These are phyloP conservation scores for Corylus heterophylla DNA, from an alignment of 306 rosid genomes.

Conservation along the genomic window DNA sequence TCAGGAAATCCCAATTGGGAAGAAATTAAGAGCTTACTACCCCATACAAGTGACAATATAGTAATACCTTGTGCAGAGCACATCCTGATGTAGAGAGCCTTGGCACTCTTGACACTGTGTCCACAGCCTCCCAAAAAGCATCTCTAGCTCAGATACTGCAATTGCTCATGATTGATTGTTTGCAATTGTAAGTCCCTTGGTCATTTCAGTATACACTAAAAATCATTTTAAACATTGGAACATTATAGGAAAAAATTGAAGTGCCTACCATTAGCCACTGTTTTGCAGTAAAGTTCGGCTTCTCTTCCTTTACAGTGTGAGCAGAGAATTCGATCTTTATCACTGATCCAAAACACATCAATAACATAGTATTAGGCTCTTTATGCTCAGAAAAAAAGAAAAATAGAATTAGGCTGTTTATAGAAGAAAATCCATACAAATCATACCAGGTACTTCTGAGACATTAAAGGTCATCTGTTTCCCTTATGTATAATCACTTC, in stretches of 20 bases:
- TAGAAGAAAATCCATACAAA: not conserved
- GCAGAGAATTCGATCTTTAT: conserved; percentile 60
- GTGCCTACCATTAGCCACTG: conserved; percentile 65
- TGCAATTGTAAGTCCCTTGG: conserved; percentile 16
- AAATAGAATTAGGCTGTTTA: not conserved
- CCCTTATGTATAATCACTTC: not conserved
- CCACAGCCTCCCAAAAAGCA: conserved; percentile 90
- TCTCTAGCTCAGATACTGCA: conserved; percentile 90
- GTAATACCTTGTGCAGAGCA: conserved; percentile 93
- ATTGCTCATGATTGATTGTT: conserved; percentile 29
- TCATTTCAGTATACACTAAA: conserved; percentile 16
- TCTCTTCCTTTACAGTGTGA: conserved; percentile 90
- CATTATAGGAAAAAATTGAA: not conserved
- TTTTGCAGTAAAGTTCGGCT: conserved; percentile 90
- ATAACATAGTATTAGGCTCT: conserved; percentile 4
- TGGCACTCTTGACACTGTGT: conserved; percentile 99
- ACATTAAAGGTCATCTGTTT: not conserved
- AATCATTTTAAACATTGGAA: conserved; percentile 12
- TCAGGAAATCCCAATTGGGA: conserved; percentile 8
- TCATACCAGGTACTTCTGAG: not conserved
- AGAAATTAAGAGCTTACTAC: conserved; percentile 7
- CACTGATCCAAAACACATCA: conserved; percentile 50
- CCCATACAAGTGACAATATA: conserved; percentile 17
- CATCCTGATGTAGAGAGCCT: conserved; percentile 98
- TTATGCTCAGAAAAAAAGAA: not conserved